Conservation (phyloP, 495 filamentous ascomycete genomes). For the Patellaria atrata region DNA sequence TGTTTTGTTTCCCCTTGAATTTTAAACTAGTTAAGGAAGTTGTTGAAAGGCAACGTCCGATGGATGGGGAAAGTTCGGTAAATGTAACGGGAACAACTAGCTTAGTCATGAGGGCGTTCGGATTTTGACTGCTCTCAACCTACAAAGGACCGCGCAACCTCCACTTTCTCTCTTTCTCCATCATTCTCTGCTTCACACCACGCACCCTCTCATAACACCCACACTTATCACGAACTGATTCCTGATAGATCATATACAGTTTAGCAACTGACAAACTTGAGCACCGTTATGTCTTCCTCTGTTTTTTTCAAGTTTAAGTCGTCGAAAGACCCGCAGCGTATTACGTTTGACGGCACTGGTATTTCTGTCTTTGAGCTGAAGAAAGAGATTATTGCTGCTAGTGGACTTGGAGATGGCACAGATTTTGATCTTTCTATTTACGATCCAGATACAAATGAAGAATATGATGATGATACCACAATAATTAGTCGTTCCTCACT, state of each 20-base stretch:
- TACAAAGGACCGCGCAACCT: too few species aligned
- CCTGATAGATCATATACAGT: not conserved
- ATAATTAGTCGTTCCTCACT: constrained; percentile 90
- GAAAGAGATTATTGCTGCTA: constrained; percentile 89
- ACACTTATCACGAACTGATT: constrained; percentile 1
- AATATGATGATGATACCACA: constrained; percentile 92
- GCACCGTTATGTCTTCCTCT: constrained; percentile 75
- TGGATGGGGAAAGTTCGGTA: too few species aligned
- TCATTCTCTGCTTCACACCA: too few species aligned
- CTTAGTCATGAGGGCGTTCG: too few species aligned
- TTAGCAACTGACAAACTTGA: too few species aligned
- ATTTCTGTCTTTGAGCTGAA: constrained; percentile 98
- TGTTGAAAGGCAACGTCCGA: too few species aligned
- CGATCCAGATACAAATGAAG: constrained; percentile 64
- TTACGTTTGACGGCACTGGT: constrained; percentile 94
- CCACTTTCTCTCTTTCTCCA: too few species aligned
- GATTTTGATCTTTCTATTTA: constrained; percentile 94
- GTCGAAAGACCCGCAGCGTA: constrained; percentile 82
- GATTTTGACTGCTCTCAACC: too few species aligned
- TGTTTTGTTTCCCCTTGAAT: too few species aligned
- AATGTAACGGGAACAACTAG: too few species aligned
- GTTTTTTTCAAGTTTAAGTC: constrained; percentile 99
- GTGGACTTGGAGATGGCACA: constrained; percentile 83
- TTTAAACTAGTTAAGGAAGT: too few species aligned
- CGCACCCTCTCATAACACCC: too few species aligned